Conservation (phyloP, 129 eudicot genomes). For the Ambrosia trifida region DNA sequence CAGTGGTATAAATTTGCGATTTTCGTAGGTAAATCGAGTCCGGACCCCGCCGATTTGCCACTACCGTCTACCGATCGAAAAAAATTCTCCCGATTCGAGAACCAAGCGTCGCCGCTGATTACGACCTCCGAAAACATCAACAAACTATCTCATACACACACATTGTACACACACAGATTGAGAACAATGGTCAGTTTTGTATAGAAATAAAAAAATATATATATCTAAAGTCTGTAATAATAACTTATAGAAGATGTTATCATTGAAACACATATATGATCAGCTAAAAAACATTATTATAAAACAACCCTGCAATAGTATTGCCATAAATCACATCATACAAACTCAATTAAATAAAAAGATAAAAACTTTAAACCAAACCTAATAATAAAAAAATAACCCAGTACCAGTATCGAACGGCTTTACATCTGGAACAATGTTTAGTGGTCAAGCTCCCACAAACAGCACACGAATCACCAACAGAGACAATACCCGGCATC, state of each 20-base stretch:
- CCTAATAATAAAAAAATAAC: not conserved
- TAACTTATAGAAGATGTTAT: not conserved
- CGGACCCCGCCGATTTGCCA: too few relatives aligned
- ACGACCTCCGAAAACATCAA: not conserved
- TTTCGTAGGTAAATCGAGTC: too few relatives aligned
- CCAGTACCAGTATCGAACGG: slow-evolving; percentile 66
- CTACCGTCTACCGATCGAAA: too few relatives aligned
- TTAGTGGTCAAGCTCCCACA: slow-evolving; percentile 59
- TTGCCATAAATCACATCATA: not conserved
- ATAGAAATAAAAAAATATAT: not conserved
- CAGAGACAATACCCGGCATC: slow-evolving; percentile 34
- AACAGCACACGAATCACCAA: slow-evolving; percentile 49
- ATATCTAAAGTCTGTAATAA: not conserved
- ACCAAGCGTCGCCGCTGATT: too few relatives aligned
- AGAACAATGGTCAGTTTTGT: not conserved
- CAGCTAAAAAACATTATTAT: not conserved
- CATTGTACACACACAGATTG: not conserved
- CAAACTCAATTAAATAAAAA: not conserved
- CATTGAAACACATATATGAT: not conserved
- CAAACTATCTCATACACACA: not conserved
- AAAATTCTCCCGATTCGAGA: too few relatives aligned
- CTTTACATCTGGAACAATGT: slow-evolving; percentile 70
- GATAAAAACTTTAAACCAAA: not conserved
- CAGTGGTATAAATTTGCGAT: too few relatives aligned
- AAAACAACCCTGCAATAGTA: not conserved